Conservation (phyloP, 164 flowering plant genomes). For the Dillenia turbinata region DNA sequence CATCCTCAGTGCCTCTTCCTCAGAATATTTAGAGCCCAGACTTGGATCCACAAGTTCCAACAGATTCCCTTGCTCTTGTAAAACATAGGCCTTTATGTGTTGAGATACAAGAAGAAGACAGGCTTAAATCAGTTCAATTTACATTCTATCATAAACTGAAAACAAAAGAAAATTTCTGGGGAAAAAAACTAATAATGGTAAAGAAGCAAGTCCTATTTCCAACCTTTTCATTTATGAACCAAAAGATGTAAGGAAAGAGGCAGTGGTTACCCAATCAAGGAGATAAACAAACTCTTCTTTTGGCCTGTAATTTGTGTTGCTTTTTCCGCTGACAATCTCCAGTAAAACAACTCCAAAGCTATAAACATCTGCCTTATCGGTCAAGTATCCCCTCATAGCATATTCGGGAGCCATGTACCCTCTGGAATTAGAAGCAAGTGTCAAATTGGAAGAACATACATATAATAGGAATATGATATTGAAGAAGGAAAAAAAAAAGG, state of each 20-base stretch:
- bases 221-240: too few species aligned
- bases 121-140: too few species aligned
- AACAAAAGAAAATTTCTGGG: neutral
- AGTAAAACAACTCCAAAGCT: slow-evolving; percentile 73
- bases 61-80: slow-evolving; percentile 70
- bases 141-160: too few species aligned
- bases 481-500: neutral
- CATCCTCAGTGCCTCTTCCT: slow-evolving; percentile 55
- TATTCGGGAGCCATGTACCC: slow-evolving; percentile 98
- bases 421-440: slow-evolving; percentile 25
- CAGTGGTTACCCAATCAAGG: slow-evolving; percentile 67
- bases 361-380: slow-evolving; percentile 88
- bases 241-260: too few species aligned
- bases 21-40: slow-evolving; percentile 45
- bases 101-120: too few species aligned
- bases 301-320: slow-evolving; percentile 57
- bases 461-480: too few species aligned
- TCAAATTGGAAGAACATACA: neutral
- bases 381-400: slow-evolving; percentile 78
- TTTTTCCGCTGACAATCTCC: slow-evolving; percentile 79
- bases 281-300: slow-evolving; percentile 58
- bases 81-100: slow-evolving; percentile 45
- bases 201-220: neutral
- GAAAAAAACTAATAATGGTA: neutral
- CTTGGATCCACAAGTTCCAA: slow-evolving; percentile 68